These are phyloP conservation scores for Bisporella sp. DNA, from an alignment of 2,329 filamentous ascomycete species.

Conservation along the genomic window DNA sequence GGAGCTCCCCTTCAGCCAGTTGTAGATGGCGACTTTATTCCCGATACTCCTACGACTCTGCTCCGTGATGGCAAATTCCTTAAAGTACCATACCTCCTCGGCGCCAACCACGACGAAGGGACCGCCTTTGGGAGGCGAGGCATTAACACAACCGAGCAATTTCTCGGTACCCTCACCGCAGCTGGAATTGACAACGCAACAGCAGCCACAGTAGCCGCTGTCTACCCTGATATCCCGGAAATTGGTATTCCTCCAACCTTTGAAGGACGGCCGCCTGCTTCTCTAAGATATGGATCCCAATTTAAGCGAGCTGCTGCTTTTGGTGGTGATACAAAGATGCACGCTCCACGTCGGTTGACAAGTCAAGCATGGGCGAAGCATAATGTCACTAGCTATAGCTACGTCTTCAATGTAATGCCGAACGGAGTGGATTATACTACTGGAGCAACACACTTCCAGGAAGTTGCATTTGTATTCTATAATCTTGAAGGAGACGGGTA, in stretches of 20 bases:
- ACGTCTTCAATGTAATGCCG: conserved; percentile 52
- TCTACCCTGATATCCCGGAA: conserved; percentile 44
- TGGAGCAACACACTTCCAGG: conserved; percentile 47
- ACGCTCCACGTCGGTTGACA: conserved; percentile 46
- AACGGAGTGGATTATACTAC: conserved; percentile 34
- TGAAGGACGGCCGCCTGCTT: too few species aligned
- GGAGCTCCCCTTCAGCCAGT: conserved; percentile 29
- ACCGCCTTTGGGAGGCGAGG: conserved; percentile 29
- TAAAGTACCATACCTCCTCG: conserved; percentile 37
- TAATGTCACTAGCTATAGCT: conserved; percentile 47
- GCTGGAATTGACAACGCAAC: neutral
- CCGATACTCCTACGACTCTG: conserved; percentile 44
- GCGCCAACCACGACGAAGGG: conserved; percentile 30
- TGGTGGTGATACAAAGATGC: conserved; percentile 47
- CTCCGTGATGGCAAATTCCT: conserved; percentile 35
- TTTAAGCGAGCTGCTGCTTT: conserved; percentile 36
- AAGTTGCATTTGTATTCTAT: conserved; percentile 31
- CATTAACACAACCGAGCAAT: conserved; percentile 22
- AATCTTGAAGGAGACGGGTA: conserved; percentile 23
- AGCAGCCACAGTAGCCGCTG: conserved; percentile 29
- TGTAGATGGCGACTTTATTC: conserved; percentile 32
- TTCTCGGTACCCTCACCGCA: conserved; percentile 1
- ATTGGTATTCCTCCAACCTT: conserved; percentile 37
- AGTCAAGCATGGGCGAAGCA: conserved; percentile 44
- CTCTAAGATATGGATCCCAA: too few species aligned